A percentile compares a stretch with the other conserved stretches of the same genome.
Conservation (phyloP, 192 early-diverging fungal species). For the Spizellomyces punctatus region DNA sequence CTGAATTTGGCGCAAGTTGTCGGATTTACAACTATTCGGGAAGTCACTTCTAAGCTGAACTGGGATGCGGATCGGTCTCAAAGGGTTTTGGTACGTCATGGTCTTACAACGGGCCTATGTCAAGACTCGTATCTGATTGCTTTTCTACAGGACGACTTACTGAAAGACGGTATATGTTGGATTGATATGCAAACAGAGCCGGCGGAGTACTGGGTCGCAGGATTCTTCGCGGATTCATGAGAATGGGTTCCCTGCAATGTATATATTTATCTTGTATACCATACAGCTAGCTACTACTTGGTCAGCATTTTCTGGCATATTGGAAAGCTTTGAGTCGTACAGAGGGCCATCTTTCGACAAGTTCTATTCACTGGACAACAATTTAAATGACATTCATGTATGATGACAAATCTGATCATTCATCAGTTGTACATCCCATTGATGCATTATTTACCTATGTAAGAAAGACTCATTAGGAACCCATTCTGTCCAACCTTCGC, state of each 20-base stretch:
- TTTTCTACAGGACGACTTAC: slow-evolving; percentile 57
- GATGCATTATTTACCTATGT: slow-evolving; percentile 47
- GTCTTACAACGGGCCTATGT: slow-evolving; percentile 2
- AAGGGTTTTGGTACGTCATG: slow-evolving; percentile 55
- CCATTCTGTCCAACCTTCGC: neutral
- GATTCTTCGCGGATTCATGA: slow-evolving; percentile 35
- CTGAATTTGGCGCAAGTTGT: slow-evolving; percentile 69
- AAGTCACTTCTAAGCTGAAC: slow-evolving; percentile 45
- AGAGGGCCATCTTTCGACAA: too few species aligned
- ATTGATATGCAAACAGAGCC: slow-evolving; percentile 63
- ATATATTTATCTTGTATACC: too few species aligned
- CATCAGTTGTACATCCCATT: slow-evolving; percentile 52
- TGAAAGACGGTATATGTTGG: slow-evolving; percentile 79
- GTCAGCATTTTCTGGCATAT: too few species aligned
- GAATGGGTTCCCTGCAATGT: too few species aligned
- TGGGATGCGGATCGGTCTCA: slow-evolving; percentile 63
- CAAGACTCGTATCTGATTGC: slow-evolving; percentile 9
- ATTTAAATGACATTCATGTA: too few species aligned
- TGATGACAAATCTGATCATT: neutral
- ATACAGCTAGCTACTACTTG: too few species aligned
- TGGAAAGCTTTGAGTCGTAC: too few species aligned
- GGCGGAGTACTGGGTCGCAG: slow-evolving; percentile 45
- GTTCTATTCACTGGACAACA: too few species aligned
- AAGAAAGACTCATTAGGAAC: neutral
- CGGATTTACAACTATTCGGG: slow-evolving; percentile 43